phyloP scores from a whole-genome alignment of 108 stramenopile species.

The Skeletonema marinoi region DNA sequence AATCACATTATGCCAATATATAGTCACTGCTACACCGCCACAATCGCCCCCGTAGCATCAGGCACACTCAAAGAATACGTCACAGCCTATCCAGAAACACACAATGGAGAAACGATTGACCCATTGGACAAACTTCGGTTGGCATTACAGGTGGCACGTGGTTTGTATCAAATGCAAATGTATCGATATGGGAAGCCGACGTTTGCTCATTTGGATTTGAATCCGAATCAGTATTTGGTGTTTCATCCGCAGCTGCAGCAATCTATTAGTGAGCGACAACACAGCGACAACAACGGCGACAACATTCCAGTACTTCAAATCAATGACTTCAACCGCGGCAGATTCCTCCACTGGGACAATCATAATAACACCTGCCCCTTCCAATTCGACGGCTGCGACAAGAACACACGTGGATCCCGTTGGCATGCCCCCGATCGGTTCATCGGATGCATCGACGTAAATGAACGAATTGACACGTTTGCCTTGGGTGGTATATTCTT shows the following conservation, averaged over 20 bases:
- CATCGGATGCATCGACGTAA: constrained; percentile 15
- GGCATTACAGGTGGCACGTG: constrained; percentile 17
- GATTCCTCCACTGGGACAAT: neutral
- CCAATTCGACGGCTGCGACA: constrained; percentile 10
- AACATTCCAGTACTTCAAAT: constrained; percentile 19
- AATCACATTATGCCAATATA: constrained; percentile 4
- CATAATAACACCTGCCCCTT: constrained; percentile 20
- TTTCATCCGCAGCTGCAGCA: neutral
- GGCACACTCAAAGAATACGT: constrained; percentile 18
- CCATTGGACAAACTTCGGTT: constrained; percentile 4
- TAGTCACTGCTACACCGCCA: constrained; percentile 14
- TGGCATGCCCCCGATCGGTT: constrained; percentile 18
- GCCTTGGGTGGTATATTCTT: constrained; percentile 20
- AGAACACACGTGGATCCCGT: constrained; percentile 1
- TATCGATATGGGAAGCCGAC: constrained; percentile 16
- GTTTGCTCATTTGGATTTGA: constrained; percentile 16
- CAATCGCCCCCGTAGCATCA: constrained; percentile 10
- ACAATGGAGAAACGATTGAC: constrained; percentile 6
- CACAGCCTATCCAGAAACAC: neutral
- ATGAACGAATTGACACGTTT: constrained; percentile 22
- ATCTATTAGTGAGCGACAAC: neutral
- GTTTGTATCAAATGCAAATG: constrained; percentile 16
- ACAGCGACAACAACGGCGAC: neutral
- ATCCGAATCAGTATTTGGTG: constrained; percentile 21
- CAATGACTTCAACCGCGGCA: constrained; percentile 22